These are phyloP conservation scores for Paramecium pentaurelia DNA, from an alignment of 73 alveolate genomes.

Conservation along the genomic window DNA sequence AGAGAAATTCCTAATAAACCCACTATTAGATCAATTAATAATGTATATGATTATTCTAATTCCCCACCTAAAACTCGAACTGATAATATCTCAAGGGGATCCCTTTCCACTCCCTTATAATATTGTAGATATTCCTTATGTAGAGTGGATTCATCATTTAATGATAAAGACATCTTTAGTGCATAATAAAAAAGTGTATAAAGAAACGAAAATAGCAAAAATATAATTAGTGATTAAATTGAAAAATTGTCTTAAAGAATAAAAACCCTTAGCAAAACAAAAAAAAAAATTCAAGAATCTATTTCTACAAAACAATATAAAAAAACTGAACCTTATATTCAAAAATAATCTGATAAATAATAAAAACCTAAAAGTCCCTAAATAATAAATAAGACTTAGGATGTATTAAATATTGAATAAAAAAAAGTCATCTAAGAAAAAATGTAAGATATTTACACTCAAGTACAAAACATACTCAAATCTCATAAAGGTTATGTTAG, in stretches of 20 bases:
- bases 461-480: background rate
- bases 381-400: background rate
- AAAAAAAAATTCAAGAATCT: background rate
- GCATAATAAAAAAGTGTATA: background rate
- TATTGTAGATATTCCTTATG: background rate
- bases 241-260: background rate
- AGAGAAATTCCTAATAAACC: background rate
- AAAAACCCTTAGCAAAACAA: background rate
- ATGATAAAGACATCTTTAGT: slow-evolving; percentile 18
- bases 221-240: background rate
- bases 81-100: background rate
- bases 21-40: background rate
- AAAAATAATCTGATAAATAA: background rate
- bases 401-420: background rate
- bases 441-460: background rate
- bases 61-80: slow-evolving; percentile 35
- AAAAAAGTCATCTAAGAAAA: background rate
- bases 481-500: slow-evolving; percentile 39
- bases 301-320: background rate
- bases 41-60: background rate
- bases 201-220: background rate
- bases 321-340: background rate
- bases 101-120: slow-evolving; percentile 1
- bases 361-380: background rate
- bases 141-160: background rate